These are phyloP conservation scores for Metschnikowia lunata DNA, from an alignment of 805 yeast genomes.

Conservation along the genomic window DNA sequence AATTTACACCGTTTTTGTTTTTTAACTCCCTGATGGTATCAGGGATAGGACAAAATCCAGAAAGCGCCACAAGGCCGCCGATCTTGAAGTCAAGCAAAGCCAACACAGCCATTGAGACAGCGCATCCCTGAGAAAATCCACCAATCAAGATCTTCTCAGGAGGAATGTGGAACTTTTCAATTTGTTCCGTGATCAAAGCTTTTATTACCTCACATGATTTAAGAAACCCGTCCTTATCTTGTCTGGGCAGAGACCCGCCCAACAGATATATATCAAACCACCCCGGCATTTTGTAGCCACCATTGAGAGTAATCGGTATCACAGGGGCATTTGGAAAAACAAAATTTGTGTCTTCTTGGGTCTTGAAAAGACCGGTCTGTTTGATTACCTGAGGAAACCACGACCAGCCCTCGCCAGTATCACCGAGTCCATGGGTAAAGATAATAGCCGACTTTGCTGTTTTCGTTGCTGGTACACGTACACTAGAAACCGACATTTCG, in stretches of 20 bases:
- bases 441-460: conserved; percentile 54
- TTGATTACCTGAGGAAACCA: conserved; percentile 67
- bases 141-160: conserved; percentile 78
- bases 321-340: conserved; percentile 90
- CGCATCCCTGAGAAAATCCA: conserved; percentile 95
- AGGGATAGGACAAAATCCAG: conserved; percentile 62
- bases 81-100: conserved; percentile 53
- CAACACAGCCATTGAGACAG: conserved; percentile 62
- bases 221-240: conserved; percentile 54
- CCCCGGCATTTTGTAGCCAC: conserved; percentile 65
- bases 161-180: conserved; percentile 46
- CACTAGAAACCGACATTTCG: conserved; percentile 20
- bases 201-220: conserved; percentile 45
- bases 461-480: conserved; percentile 25
- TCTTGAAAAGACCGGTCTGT: conserved; percentile 38
- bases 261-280: conserved; percentile 80
- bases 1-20: conserved; percentile 38
- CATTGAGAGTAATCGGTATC: conserved; percentile 62
- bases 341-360: conserved; percentile 52
- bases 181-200: conserved; percentile 47
- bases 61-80: conserved; percentile 73
- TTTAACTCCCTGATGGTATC: conserved; percentile 13
- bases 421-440: conserved; percentile 88
- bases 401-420: conserved; percentile 84
- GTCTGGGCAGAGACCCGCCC: conserved; percentile 42